These are phyloP conservation scores for Chlamydomonas sphaeroides DNA, from an alignment of 139 green algal genomes.

Conservation along the genomic window DNA sequence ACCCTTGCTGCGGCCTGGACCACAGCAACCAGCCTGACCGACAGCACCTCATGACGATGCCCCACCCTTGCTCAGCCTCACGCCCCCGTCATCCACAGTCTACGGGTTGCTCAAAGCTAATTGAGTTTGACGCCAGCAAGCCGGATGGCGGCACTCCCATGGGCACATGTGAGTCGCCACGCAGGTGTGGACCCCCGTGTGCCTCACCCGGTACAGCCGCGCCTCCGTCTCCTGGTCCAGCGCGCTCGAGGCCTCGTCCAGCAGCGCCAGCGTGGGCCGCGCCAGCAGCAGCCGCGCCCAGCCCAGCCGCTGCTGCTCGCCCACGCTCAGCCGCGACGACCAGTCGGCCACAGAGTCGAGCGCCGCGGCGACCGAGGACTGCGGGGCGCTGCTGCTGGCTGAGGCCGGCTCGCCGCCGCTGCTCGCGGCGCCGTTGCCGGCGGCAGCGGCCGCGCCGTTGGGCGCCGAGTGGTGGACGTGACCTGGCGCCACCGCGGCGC, in stretches of 20 bases:
- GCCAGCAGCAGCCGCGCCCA: constrained; percentile 91
- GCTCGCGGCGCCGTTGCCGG: background rate
- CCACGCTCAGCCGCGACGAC: constrained; percentile 87
- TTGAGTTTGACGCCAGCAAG: too few species aligned
- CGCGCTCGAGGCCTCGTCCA: constrained; percentile 94
- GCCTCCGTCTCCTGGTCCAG: constrained; percentile 91
- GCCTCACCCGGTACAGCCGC: constrained; percentile 79
- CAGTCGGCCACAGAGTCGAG: constrained; percentile 88
- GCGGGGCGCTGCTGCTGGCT: background rate
- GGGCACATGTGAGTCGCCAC: too few species aligned
- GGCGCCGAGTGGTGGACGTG: too few species aligned
- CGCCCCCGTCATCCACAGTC: too few species aligned
- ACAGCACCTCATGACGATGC: too few species aligned
- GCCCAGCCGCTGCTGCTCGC: constrained; percentile 97
- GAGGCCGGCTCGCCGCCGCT: background rate
- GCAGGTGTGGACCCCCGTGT: background rate
- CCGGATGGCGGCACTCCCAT: too few species aligned
- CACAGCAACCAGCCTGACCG: too few species aligned
- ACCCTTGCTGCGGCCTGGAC: too few species aligned
- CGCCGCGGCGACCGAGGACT: background rate
- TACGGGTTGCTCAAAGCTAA: too few species aligned
- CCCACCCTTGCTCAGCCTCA: too few species aligned
- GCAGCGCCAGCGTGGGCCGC: constrained; percentile 83
- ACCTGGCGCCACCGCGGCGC: too few species aligned
- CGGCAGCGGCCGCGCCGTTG: too few species aligned